Percentiles rank a stretch among this genome's conserved stretches.
phyloP scores from a whole-genome alignment of 371 early-diverging fungal species.

The Mortierella sp. region DNA sequence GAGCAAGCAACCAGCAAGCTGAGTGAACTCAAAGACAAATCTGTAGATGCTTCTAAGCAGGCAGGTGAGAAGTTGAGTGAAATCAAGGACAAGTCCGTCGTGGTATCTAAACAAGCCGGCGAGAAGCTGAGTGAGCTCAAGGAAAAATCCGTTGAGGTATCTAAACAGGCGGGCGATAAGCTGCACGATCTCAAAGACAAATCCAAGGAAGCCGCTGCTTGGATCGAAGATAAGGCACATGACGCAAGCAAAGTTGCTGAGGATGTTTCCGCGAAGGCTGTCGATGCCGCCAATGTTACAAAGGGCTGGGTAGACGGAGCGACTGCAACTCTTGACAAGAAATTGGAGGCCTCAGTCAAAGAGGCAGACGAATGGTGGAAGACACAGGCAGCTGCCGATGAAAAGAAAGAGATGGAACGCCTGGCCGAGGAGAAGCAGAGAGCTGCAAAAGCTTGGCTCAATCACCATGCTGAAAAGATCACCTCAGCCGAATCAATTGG shows the following conservation, averaged over 20 bases:
- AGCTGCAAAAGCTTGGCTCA: conserved; percentile 16
- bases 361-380: conserved; percentile 47
- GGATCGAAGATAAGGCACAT: conserved; percentile 34
- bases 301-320: conserved; percentile 35
- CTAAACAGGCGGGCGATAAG: conserved; percentile 15
- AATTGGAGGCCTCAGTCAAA: conserved; percentile 26
- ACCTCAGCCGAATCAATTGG: not conserved
- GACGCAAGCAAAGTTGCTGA: conserved; percentile 38
- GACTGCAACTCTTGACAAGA: conserved; percentile 20
- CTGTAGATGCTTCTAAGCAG: conserved; percentile 15
- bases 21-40: conserved; percentile 8
- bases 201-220: conserved; percentile 24
- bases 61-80: conserved; percentile 1
- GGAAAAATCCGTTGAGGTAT: conserved; percentile 16
- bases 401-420: conserved; percentile 6
- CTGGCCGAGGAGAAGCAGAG: conserved; percentile 9
- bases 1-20: conserved; percentile 1
- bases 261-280: conserved; percentile 30
- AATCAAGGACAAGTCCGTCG: conserved; percentile 8
- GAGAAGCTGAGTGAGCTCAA: conserved; percentile 19
- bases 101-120: conserved; percentile 6
- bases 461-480: conserved; percentile 3
- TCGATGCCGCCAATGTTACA: conserved; percentile 33
- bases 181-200: conserved; percentile 19
- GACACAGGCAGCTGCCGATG: conserved; percentile 20